phyloP scores from a whole-genome alignment of 805 yeast species.

The Kuraishia piskuri region DNA sequence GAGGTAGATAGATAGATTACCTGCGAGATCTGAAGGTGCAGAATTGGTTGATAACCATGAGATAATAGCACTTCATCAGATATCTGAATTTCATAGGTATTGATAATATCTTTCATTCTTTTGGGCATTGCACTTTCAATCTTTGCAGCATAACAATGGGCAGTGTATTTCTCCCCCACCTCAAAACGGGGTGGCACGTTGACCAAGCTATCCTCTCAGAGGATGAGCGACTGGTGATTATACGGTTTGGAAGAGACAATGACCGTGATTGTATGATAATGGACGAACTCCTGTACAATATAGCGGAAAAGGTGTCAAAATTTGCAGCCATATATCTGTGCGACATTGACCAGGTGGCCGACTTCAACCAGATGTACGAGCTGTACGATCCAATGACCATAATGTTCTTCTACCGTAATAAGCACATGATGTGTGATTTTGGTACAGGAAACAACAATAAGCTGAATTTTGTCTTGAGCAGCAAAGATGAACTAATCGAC shows the following conservation, averaged over 20 bases:
- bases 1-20: no score
- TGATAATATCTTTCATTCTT: no score
- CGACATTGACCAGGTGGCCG: slow-evolving; percentile 84
- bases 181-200: slow-evolving; percentile 90
- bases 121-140: no score
- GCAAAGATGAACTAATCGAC: slow-evolving; percentile 86
- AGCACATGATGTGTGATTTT: slow-evolving; percentile 97
- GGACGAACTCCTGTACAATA: slow-evolving; percentile 76
- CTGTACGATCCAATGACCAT: slow-evolving; percentile 83
- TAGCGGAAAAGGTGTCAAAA: slow-evolving; percentile 78
- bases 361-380: slow-evolving; percentile 86
- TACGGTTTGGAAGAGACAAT: slow-evolving; percentile 78
- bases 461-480: slow-evolving; percentile 69
- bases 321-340: slow-evolving; percentile 86
- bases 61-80: no score
- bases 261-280: slow-evolving; percentile 78
- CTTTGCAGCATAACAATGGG: slow-evolving; percentile 49
- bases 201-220: slow-evolving; percentile 94
- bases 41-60: no score
- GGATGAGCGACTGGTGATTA: slow-evolving; percentile 78
- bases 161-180: slow-evolving; percentile 72
- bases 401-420: slow-evolving; percentile 89
- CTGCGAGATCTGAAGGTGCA: no score
- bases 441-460: slow-evolving; percentile 98
- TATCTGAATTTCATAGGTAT: no score